These are phyloP conservation scores for Acer saccharum DNA, from an alignment of 345 rosid genomes.

Conservation along the genomic window DNA sequence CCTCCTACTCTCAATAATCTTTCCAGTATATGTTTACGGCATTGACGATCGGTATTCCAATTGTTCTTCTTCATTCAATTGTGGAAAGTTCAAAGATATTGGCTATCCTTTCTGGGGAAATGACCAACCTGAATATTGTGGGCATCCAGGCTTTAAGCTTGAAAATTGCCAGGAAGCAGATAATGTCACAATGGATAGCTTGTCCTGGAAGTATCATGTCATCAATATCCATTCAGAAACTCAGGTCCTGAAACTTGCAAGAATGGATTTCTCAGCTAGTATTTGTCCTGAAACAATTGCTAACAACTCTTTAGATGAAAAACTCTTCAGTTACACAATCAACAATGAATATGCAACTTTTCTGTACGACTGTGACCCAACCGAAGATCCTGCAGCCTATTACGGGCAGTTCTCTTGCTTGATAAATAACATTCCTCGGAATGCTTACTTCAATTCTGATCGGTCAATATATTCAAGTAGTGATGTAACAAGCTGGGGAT, in stretches of 20 bases:
- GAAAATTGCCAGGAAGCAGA: slow-evolving; percentile 8
- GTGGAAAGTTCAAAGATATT: slow-evolving; percentile 8
- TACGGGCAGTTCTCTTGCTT: background rate
- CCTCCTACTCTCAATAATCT: background rate
- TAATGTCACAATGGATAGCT: background rate
- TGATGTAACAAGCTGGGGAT: background rate
- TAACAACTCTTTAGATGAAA: background rate
- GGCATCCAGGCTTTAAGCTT: slow-evolving; percentile 18
- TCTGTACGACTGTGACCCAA: slow-evolving; percentile 6
- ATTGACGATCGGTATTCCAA: background rate
- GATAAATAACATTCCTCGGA: background rate
- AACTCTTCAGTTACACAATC: background rate
- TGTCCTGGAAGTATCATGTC: slow-evolving; percentile 9
- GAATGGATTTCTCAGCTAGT: background rate
- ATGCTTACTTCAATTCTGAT: background rate
- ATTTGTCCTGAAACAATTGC: slow-evolving; percentile 2
- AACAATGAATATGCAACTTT: slow-evolving; percentile 6
- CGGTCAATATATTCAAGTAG: background rate
- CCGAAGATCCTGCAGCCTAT: background rate
- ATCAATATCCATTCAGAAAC: background rate
- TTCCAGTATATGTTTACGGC: background rate
- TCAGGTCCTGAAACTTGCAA: slow-evolving; percentile 16
- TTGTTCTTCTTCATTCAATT: slow-evolving; percentile 3
- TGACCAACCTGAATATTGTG: slow-evolving; percentile 15
- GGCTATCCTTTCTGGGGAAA: slow-evolving; percentile 27